These are phyloP conservation scores for Smallanthus sonchifolius DNA, from an alignment of 129 eudicot species.

Conservation along the genomic window DNA sequence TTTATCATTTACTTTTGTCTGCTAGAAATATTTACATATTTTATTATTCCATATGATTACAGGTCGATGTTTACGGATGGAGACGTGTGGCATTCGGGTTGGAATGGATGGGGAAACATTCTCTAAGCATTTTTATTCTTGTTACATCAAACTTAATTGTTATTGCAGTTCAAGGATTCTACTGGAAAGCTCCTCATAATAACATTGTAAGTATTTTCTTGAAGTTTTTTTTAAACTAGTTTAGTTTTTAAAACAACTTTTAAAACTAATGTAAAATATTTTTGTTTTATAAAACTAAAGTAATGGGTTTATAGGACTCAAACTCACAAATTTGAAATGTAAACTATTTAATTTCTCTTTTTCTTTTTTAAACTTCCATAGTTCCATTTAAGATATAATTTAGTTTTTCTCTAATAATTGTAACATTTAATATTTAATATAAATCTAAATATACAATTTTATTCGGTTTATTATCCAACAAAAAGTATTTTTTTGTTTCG, in stretches of 20 bases:
- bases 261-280: not conserved
- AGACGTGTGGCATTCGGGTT: slow-evolving; percentile 39
- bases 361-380: no score
- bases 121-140: slow-evolving; percentile 58
- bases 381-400: no score
- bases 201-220: slow-evolving; percentile 53
- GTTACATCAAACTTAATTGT: slow-evolving; percentile 68
- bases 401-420: no score
- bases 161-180: slow-evolving; percentile 65
- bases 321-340: not conserved
- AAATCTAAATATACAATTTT: not conserved
- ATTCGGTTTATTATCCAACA: not conserved
- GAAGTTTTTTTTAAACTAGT: not conserved
- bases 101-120: slow-evolving; percentile 84
- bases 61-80: slow-evolving; percentile 75
- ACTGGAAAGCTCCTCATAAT: slow-evolving; percentile 55
- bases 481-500: not conserved
- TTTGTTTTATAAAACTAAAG: not conserved
- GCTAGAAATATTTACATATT: not conserved
- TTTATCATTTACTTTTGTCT: not conserved
- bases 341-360: not conserved
- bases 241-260: not conserved
- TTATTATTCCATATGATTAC: slow-evolving; percentile 6
- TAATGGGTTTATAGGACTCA: not conserved
- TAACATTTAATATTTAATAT: not conserved